phyloP scores from a whole-genome alignment of 148 eudicot genomes.

The Pouteria glomerata region DNA sequence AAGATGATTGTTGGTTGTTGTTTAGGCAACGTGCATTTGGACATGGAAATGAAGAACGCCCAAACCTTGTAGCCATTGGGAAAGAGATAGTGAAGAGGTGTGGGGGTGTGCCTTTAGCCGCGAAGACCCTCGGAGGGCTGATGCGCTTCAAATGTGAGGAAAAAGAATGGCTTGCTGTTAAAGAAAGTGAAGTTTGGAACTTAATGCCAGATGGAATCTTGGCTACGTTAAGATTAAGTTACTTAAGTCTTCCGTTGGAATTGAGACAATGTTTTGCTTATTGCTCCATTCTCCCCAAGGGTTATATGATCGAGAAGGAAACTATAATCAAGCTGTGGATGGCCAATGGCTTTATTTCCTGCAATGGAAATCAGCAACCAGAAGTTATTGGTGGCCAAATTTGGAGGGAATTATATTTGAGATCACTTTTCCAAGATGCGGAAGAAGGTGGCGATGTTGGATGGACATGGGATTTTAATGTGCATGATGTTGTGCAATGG shows the following conservation, averaged over 20 bases:
- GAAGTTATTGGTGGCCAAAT: background rate
- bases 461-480: background rate
- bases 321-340: constrained; percentile 2
- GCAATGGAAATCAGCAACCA: background rate
- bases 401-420: background rate
- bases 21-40: background rate
- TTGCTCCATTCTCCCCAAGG: constrained; percentile 1
- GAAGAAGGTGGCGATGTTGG: background rate
- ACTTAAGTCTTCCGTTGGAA: background rate
- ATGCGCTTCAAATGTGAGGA: background rate
- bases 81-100: background rate
- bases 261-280: constrained; percentile 5
- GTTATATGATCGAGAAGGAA: background rate
- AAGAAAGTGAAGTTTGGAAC: constrained; percentile 1
- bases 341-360: background rate
- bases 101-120: constrained; percentile 7
- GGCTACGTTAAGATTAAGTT: background rate
- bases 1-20: constrained; percentile 7
- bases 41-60: background rate
- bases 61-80: constrained; percentile 1
- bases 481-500: constrained; percentile 1
- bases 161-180: background rate
- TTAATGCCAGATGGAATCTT: background rate
- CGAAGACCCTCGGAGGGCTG: background rate
- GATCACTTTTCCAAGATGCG: constrained; percentile 5